Evolutionary conservation across 805 yeast species (phyloP), one percentile per base, ranked within the genome.

Genomic region (Tanozyma kutaoensis): DNA sequence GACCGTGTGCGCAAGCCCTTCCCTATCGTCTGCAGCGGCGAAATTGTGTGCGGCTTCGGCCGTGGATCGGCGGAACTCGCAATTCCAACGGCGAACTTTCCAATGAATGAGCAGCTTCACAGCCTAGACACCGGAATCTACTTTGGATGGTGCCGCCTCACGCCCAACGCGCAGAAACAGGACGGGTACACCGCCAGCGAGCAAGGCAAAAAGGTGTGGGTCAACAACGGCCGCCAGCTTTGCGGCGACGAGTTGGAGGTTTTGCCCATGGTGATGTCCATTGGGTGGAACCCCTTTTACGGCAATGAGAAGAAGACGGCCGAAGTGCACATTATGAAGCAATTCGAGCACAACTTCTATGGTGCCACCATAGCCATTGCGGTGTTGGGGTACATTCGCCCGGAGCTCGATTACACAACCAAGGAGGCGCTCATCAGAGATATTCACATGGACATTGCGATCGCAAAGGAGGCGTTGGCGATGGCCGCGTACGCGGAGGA

Each of bases 281-380:
- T 91, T 12, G 99, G 99, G 1, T 82, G 85, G 80, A 91, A 91
- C 46, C 97, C 98, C 21, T 88, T 76, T 47, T 91, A 72, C 55
- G 68, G 74, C 15, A 86, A 91, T 50, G 62, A 69, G 26, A 67
- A 68, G 39, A 82, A 81, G 52, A 75, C 94, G 0, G 93, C 91
- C 3, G 93, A 91, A 42, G 59, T 91, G 14, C 95, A 91, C 50
- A 66, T 91, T 4, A 62, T 91, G 29, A 93, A 84, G 52, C 54
- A 74, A 23, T 91, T 85, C 42, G 36, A 45, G 0, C 42, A 56
- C 8, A 62, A 68, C 35, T 91, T 91, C 47, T 91, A 91, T 43
- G 98, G 98, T 4, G 88, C 94, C 8, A 35, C 47, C 7, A 66
- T 88, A 27, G 63, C 62, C 29, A 73, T 81, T 39, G 66, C 63